These are phyloP conservation scores for Trichoderma koningii DNA, from an alignment of 2,329 filamentous ascomycete genomes.

Conservation along the genomic window DNA sequence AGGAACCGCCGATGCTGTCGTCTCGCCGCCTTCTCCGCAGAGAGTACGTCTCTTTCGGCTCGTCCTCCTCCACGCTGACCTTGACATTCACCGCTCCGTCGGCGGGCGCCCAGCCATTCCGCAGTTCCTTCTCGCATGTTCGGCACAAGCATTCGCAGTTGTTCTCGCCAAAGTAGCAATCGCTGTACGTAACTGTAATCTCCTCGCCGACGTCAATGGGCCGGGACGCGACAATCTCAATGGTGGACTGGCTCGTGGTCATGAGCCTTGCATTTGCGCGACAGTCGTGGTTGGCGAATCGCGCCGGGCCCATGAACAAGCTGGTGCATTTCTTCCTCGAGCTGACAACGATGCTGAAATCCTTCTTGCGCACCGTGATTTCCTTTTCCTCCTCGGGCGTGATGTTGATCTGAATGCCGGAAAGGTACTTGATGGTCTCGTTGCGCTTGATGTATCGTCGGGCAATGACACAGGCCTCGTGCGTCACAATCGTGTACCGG, in stretches of 20 bases:
- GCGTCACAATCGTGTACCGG: constrained; percentile 86
- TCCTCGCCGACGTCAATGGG: constrained; percentile 87
- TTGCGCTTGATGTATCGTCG: constrained; percentile 76
- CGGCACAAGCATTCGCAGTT: constrained; percentile 94
- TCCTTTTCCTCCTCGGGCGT: constrained; percentile 87
- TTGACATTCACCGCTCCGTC: constrained; percentile 50
- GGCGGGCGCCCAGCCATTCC: constrained; percentile 78
- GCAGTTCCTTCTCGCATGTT: constrained; percentile 74
- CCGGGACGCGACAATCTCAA: constrained; percentile 83
- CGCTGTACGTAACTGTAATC: constrained; percentile 94
- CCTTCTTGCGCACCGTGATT: constrained; percentile 78
- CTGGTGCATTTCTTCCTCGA: constrained; percentile 88
- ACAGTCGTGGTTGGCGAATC: constrained; percentile 98
- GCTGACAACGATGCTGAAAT: constrained; percentile 96
- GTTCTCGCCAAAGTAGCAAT: constrained; percentile 91
- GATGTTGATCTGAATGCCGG: constrained; percentile 88
- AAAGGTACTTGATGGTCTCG: constrained; percentile 86
- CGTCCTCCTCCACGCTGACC: constrained; percentile 57
- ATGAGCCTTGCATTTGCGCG: constrained; percentile 85
- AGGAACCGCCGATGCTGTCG: constrained; percentile 52
- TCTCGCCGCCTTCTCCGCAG: constrained; percentile 57
- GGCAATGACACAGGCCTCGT: constrained; percentile 86
- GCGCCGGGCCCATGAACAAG: constrained; percentile 89
- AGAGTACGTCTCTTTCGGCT: constrained; percentile 52
- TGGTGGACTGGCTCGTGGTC: constrained; percentile 80